phyloP scores from a whole-genome alignment of 1,139 yeast species.

The Lodderomyces metapsilosis region DNA sequence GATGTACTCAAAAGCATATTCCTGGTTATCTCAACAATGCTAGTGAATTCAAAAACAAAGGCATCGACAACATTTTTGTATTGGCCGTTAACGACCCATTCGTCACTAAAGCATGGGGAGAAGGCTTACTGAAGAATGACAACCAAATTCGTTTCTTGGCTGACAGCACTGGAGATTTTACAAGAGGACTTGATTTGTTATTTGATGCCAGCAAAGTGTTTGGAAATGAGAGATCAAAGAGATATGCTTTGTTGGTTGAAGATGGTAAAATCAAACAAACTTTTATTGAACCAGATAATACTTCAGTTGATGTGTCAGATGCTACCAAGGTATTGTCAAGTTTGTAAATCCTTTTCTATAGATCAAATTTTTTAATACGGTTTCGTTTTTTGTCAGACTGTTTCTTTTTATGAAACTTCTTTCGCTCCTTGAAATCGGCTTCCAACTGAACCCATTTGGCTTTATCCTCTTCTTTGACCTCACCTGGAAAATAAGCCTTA shows the following conservation, averaged over 20 bases:
- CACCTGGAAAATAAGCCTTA: constrained; percentile 49
- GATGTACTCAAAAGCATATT: constrained; percentile 73
- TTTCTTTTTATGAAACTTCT: constrained; percentile 53
- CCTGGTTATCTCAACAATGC: constrained; percentile 68
- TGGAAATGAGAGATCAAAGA: constrained; percentile 71
- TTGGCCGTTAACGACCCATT: constrained; percentile 85
- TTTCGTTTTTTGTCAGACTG: constrained; percentile 55
- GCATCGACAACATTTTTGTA: constrained; percentile 58
- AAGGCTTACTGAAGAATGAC: constrained; percentile 23
- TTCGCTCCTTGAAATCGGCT: constrained; percentile 43
- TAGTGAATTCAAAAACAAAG: constrained; percentile 59
- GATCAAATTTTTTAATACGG: constrained; percentile 42
- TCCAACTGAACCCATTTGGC: constrained; percentile 56
- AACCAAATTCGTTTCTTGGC: constrained; percentile 58
- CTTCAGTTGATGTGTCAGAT: constrained; percentile 56
- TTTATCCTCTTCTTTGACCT: constrained; percentile 46
- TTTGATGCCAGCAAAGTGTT: constrained; percentile 73
- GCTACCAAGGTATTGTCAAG: constrained; percentile 36
- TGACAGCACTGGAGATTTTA: constrained; percentile 73
- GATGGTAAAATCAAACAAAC: constrained; percentile 66
- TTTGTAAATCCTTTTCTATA: constrained; percentile 2
- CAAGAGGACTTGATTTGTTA: constrained; percentile 58
- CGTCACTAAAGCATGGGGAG: constrained; percentile 61
- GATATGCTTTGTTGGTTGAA: constrained; percentile 75
- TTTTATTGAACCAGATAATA: constrained; percentile 80